Evolutionary conservation across 768 basidiomycete genomes (phyloP).

Genomic region (Megacollybia marginata): DNA sequence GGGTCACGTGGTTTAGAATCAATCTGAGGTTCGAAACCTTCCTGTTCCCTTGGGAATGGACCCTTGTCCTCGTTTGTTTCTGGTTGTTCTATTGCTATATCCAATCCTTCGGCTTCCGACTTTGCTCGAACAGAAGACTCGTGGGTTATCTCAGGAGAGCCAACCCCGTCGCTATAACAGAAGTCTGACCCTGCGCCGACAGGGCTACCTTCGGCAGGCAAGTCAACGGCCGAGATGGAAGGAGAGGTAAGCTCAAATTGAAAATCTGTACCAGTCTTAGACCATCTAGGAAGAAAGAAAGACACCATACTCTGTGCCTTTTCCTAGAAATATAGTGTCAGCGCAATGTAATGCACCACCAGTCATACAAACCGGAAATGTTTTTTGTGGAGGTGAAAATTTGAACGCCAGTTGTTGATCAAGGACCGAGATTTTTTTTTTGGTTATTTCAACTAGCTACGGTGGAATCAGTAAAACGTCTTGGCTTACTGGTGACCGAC

Average conservation of each 20-base stretch:
- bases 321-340: not conserved
- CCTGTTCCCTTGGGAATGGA: not conserved
- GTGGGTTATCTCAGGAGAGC: not conserved
- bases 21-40: not conserved
- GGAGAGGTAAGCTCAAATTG: not conserved
- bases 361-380: not conserved
- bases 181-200: not conserved
- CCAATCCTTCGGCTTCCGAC: not conserved
- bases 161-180: not conserved
- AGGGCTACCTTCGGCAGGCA: too few relatives aligned
- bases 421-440: not conserved
- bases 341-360: not conserved
- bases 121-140: not conserved
- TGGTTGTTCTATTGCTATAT: not conserved
- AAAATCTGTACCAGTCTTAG: not conserved
- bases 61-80: not conserved
- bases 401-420: not conserved
- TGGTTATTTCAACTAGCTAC: not conserved
- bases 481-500: not conserved
- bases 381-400: not conserved
- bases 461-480: not conserved
- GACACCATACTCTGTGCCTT: not conserved
- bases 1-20: not conserved
- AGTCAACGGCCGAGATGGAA: not conserved
- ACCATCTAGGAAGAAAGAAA: not conserved